Evolutionary conservation across 352 stramenopile species (phyloP), one percentile per base, ranked within the genome.

Genomic region (Globisporangium recalcitrans): DNA sequence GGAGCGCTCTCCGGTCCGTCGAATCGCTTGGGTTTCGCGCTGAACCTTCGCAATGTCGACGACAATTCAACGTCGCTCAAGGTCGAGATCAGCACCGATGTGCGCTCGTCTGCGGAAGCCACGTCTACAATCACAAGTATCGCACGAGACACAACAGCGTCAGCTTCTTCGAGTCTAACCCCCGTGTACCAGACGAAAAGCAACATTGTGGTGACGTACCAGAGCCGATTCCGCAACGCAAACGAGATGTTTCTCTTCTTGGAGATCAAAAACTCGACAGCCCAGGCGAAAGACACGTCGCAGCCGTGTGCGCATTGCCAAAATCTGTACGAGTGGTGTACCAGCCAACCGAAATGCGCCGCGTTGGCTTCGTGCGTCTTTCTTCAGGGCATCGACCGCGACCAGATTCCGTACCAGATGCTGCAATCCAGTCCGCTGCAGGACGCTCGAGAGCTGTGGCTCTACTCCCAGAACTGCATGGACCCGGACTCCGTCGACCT

Each of bases 101-200:
- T 85, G 16, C 72, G 71, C 21, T 70, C 70, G 4, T 56, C 65
- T 8, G 57, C 67, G 1, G 74, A 88, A 46, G 74, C 76, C 13
- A 70, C 72, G 10, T 74, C 78, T 22, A 81, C 72, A 1, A 73
- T 84, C 70, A 88, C 78, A 36, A 85, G 75, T 65, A 85, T 85
- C 52, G 72, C 76, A n/a, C 62, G 74, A 4, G 58, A 67, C 31
- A 53, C 62, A 3, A 11, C 16, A 46, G 16, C 38, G 22, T n/a
- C 36, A 46, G 49, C 21, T 56, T 42, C 24, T 42, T 26, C 27
- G 10, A 1, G 22, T 36, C 7, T 24, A 22, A 22, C 6, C 14
- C 54, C 73, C 1, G 56, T 81, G 11, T 81, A 67, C 44, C 32
- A 67, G 55, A 67, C 70, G 10, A 61, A 59, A 11, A 78, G 70